phyloP scores from a whole-genome alignment of 2,329 filamentous ascomycete genomes.

The Ambrosiella xylebori region DNA sequence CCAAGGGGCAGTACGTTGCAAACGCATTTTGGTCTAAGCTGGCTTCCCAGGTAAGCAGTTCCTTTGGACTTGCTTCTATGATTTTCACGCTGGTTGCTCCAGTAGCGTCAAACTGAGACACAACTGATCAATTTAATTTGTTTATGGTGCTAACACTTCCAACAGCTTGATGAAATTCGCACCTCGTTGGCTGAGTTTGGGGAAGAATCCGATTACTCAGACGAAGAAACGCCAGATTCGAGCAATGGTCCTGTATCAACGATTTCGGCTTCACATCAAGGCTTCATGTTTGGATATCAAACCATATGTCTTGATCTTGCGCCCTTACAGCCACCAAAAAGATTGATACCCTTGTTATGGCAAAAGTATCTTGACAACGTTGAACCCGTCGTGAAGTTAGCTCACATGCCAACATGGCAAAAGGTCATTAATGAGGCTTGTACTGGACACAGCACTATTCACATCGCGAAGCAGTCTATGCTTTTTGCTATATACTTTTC shows the following conservation, averaged over 20 bases:
- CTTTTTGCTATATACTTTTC: conserved; percentile 46
- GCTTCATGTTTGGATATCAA: conserved; percentile 56
- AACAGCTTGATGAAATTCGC: conserved; percentile 26
- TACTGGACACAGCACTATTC: conserved; percentile 32
- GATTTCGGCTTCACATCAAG: conserved; percentile 33
- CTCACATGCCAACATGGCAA: conserved; percentile 52
- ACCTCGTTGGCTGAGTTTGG: conserved; percentile 22
- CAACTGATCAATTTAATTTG: too few species aligned
- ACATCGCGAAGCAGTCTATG: conserved; percentile 42
- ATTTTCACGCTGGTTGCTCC: too few species aligned
- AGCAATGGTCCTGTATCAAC: conserved; percentile 2
- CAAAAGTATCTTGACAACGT: conserved; percentile 56
- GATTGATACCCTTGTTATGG: conserved; percentile 52
- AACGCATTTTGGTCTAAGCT: conserved; percentile 62
- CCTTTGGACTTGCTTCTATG: neutral
- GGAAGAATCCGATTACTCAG: conserved; percentile 40
- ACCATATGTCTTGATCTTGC: conserved; percentile 52
- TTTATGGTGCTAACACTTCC: neutral
- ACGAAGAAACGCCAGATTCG: conserved; percentile 34
- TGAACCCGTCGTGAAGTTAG: conserved; percentile 52
- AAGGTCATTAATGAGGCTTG: conserved; percentile 43
- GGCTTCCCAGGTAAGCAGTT: conserved; percentile 46
- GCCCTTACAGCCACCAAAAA: conserved; percentile 45
- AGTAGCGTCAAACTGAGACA: too few species aligned
- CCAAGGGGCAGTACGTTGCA: conserved; percentile 41